Percentiles rank a stretch among this genome's conserved stretches.
phyloP scores from a whole-genome alignment of 768 basidiomycete genomes.

The Serendipita sp. region DNA sequence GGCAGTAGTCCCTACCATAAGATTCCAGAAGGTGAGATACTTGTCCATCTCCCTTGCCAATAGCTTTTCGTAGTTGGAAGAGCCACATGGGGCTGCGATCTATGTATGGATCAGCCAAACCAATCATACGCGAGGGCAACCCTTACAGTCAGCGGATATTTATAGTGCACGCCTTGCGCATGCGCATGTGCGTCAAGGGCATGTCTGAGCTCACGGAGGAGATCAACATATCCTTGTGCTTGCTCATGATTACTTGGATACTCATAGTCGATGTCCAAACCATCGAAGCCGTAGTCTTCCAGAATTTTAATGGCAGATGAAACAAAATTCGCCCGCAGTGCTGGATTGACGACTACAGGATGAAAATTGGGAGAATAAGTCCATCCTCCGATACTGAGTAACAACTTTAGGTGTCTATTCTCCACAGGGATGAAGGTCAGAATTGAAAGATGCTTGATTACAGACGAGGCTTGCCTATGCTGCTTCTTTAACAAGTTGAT shows the following conservation, averaged over 20 bases:
- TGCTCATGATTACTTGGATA: slow-evolving; percentile 69
- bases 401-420: slow-evolving; percentile 22
- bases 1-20: slow-evolving; percentile 43
- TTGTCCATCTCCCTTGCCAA: slow-evolving; percentile 71
- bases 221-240: slow-evolving; percentile 67
- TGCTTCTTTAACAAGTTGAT: slow-evolving; percentile 81
- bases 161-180: slow-evolving; percentile 42
- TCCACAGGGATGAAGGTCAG: not conserved
- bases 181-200: slow-evolving; percentile 61
- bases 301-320: slow-evolving; percentile 57
- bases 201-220: slow-evolving; percentile 57
- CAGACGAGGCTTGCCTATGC: slow-evolving; percentile 59
- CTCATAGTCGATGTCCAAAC: slow-evolving; percentile 85
- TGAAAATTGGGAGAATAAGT: slow-evolving; percentile 81
- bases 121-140: not conserved
- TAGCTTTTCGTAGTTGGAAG: slow-evolving; percentile 67
- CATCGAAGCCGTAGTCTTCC: slow-evolving; percentile 84
- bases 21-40: slow-evolving; percentile 88
- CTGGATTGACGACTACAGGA: slow-evolving; percentile 52
- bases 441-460: not conserved
- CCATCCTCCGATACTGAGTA: slow-evolving; percentile 90
- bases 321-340: slow-evolving; percentile 62
- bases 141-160: slow-evolving; percentile 59
- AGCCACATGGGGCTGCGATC: slow-evolving; percentile 90
- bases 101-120: slow-evolving; percentile 17